Conservation (phyloP, 2,329 filamentous ascomycete species). For the Sporothrix euskadiensis region DNA sequence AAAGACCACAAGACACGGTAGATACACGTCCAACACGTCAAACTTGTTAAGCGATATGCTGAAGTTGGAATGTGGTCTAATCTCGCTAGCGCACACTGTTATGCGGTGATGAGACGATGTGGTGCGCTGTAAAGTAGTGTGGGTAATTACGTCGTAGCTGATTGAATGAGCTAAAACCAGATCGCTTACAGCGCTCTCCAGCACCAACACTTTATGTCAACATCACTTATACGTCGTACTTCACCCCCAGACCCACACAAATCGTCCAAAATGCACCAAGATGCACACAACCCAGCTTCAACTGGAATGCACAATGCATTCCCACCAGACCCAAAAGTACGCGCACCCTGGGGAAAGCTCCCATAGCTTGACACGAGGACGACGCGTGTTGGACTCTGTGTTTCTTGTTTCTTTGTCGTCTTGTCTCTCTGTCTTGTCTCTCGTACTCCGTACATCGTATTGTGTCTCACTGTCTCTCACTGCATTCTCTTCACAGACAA, state of each 20-base stretch:
- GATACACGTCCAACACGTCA: background rate
- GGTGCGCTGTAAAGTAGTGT: background rate
- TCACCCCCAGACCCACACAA: background rate
- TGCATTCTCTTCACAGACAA: background rate
- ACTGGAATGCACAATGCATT: slow-evolving; percentile 2
- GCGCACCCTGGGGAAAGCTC: background rate
- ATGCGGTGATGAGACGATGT: background rate
- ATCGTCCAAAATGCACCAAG: background rate
- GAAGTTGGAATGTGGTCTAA: background rate
- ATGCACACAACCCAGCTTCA: background rate
- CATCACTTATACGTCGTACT: background rate
- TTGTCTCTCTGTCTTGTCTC: no score
- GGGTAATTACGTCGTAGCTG: no score
- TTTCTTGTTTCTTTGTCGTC: background rate
- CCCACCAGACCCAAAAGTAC: background rate
- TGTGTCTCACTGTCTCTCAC: background rate
- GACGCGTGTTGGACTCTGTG: background rate
- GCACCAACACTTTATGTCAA: background rate
- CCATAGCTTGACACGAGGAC: slow-evolving; percentile 13
- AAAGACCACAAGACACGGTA: background rate
- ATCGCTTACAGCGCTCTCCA: background rate
- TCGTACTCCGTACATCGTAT: background rate
- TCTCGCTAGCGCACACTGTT: background rate
- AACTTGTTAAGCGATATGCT: background rate
- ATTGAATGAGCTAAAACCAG: background rate